A percentile compares a stretch with the other conserved stretches of the same genome.
These are phyloP conservation scores for Myriangium duriaei DNA, from an alignment of 2,329 filamentous ascomycete species.

Conservation along the genomic window DNA sequence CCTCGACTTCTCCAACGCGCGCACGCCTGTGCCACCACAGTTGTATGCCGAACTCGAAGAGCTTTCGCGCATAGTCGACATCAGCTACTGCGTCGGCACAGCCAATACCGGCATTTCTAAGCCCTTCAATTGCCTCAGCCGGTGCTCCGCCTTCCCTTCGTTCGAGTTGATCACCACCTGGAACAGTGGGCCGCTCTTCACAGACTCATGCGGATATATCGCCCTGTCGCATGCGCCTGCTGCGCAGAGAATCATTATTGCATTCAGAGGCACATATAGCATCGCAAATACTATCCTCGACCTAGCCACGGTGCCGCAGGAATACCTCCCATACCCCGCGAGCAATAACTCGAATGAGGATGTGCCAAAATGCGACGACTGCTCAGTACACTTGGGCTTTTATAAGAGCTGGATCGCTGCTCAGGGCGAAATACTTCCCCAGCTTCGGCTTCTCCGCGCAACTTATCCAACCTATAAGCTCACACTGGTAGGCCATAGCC, in stretches of 20 bases:
- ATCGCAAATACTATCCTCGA: constrained; percentile 84
- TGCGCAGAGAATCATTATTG: constrained; percentile 59
- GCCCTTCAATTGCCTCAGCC: constrained; percentile 75
- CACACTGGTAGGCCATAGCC: constrained; percentile 75
- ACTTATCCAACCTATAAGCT: constrained; percentile 60
- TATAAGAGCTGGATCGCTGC: constrained; percentile 72
- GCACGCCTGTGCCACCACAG: constrained; percentile 39
- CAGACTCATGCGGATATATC: constrained; percentile 88
- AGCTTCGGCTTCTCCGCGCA: constrained; percentile 46
- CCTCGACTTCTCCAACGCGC: constrained; percentile 19
- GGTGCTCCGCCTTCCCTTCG: constrained; percentile 69
- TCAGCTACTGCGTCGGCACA: constrained; percentile 82
- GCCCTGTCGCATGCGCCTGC: constrained; percentile 62
- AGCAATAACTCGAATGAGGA: constrained; percentile 29
- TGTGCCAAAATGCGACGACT: constrained; percentile 58
- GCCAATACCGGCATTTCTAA: constrained; percentile 70
- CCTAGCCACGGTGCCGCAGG: constrained; percentile 75
- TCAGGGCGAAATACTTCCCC: constrained; percentile 53
- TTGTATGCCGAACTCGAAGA: constrained; percentile 79
- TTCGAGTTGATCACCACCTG: constrained; percentile 74
- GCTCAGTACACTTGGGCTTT: constrained; percentile 88
- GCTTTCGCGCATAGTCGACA: constrained; percentile 81
- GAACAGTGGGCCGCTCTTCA: constrained; percentile 77
- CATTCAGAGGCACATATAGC: constrained; percentile 90
- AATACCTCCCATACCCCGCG: constrained; percentile 76